phyloP scores from a whole-genome alignment of 2,329 filamentous ascomycete species.

The Apiospora pterosperma region DNA sequence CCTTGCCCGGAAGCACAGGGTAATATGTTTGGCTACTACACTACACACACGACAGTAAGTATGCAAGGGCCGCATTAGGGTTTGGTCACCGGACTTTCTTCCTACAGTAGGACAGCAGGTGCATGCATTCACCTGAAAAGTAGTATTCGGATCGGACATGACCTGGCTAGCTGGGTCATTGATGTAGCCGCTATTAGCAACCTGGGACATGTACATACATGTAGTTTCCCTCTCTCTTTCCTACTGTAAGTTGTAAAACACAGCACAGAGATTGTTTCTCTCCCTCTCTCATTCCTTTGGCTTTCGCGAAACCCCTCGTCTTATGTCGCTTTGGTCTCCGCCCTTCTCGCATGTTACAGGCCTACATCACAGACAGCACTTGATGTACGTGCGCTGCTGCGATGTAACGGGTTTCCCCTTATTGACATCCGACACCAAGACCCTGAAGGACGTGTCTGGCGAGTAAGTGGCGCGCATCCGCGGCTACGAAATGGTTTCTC shows the following conservation, averaged over 20 bases:
- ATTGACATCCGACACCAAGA: background rate
- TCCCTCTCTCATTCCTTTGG: too few species aligned
- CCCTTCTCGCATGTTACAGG: too few species aligned
- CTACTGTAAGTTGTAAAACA: too few species aligned
- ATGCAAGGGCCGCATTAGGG: background rate
- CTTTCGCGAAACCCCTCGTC: too few species aligned
- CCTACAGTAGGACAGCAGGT: background rate
- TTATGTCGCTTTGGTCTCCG: too few species aligned
- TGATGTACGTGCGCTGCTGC: background rate
- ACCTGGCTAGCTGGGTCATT: background rate
- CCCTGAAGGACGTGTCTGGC: background rate
- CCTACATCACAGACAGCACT: background rate
- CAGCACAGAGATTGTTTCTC: too few species aligned
- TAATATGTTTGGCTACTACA: background rate
- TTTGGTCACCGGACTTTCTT: background rate
- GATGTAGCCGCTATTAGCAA: background rate
- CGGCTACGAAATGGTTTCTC: background rate
- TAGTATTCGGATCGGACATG: background rate
- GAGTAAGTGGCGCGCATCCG: constrained; percentile 1
- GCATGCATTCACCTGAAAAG: background rate
- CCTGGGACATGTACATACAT: too few species aligned
- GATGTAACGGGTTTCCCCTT: background rate
- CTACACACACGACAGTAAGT: background rate
- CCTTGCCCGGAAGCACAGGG: background rate
- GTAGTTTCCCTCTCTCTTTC: too few species aligned